Base-by-base conservation (phyloP, 192 early-diverging fungal species). In the Mycoemilia scoparia region DNA sequence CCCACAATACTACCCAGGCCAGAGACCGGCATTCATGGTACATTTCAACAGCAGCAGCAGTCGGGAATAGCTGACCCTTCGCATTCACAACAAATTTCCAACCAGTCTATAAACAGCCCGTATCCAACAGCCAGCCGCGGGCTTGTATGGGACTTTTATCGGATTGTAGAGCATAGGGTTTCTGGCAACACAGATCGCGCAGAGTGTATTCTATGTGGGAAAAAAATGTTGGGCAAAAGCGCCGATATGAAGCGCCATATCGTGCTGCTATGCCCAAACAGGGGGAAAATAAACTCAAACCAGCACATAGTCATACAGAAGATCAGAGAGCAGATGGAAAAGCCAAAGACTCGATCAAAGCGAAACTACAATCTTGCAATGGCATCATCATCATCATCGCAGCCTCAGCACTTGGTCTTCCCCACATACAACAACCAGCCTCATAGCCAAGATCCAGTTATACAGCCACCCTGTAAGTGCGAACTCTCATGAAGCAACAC, bases 171-270 rank as follows among this genome's bases (percentile, higher is more conserved):
- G 46, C 32, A 45, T 22, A 49, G 54, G 0, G 60, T 63, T 8
- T 63, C 60, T 2, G 60, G 60, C 5, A 63, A 63, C 36, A 63
- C 60, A 3, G 60, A 63, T 36, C 60, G 60, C 5, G 60, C 60
- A 22, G 54, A 63, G 33, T 63, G 60, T 11, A 29, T 57, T 31
- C 49, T 57, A n/a, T 63, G 60, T 40, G 34, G 46, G 17, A 63
- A 63, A 43, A 48, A 43, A 32, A 63, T 63, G 60, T 43, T 63
- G 49, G 60, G 60, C 8, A 63, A 63, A 34, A 57, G 54, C 12
- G 60, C 60, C 1, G 60, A 63, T 15, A 63, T 63, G 60, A 63
- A 63, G 36, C 55, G 53, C 26, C 60, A 63, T 26, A 53, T 63
- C 44, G 54, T 63, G 14, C 31, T 41, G 18, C 42, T 39, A 38